Base-by-base conservation (phyloP, 1,139 yeast genomes). In the Blastobotrys ciferrii region DNA sequence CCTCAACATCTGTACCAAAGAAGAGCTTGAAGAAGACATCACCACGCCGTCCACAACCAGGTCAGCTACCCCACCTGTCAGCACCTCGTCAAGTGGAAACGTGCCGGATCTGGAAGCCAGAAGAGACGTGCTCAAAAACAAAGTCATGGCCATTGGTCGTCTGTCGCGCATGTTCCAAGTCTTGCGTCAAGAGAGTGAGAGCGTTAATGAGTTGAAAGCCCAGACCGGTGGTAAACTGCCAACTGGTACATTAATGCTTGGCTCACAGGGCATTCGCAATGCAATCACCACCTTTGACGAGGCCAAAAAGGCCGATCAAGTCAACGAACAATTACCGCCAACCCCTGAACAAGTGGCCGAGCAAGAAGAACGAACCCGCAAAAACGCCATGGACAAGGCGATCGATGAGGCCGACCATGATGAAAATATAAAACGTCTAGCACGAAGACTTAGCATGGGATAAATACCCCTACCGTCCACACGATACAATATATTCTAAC, bases 321-420 rank as follows among this genome's bases (percentile, higher is more conserved):
- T 74, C 38, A 92, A 92, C 66, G 98, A 92, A 69, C 85, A 87
- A 36, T 67, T 92, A 61, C 98, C 98, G 2, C 98, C 98, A n/a
- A 66, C 82, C 2, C 68, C 72, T 5, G 87, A 80, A 50, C 87
- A 84, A 58, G 65, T 76, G 35, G 70, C 70, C 39, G 69, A 67
- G 53, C 65, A 68, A 41, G 80, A 80, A 53, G 70, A 72, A 49
- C 75, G 76, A 56, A 65, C 70, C 48, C 70, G 75, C 43, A 66
- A 63, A 57, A 63, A 64, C 49, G 68, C 72, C 17, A 68, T 81
- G 56, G 68, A 67, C 45, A 68, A 69, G 51, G 82, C 77, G 42
- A 69, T 79, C 45, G 70, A 72, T 33, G 76, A 67, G 49, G 72
- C 69, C 6, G 63, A 60, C 18, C 53, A 58, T n/a, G 73, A 69